phyloP scores from a whole-genome alignment of 2,329 filamentous ascomycete species.

The Metarhizium guizhouense region DNA sequence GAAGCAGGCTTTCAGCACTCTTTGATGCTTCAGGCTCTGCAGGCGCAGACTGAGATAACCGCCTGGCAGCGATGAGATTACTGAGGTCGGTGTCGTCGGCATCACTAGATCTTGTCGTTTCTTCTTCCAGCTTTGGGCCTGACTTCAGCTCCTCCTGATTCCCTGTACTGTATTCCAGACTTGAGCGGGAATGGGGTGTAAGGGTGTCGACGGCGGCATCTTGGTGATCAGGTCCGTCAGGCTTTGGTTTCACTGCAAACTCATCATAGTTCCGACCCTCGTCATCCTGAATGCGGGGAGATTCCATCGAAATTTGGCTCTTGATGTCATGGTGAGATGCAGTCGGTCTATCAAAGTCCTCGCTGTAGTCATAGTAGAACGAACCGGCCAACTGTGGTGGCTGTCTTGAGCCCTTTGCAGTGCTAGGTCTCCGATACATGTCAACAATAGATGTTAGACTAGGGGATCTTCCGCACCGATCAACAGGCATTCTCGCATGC shows the following conservation, averaged over 20 bases:
- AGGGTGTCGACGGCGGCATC: not conserved
- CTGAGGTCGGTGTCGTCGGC: not conserved
- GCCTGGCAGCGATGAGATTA: not conserved
- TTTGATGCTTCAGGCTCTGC: not conserved
- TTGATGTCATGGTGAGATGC: constrained; percentile 10
- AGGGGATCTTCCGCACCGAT: constrained; percentile 31
- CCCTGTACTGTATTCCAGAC: not conserved
- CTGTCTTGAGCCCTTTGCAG: constrained; percentile 17
- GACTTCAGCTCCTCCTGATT: not conserved
- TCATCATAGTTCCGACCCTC: not conserved
- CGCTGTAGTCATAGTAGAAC: constrained; percentile 45
- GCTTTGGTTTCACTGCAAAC: not conserved
- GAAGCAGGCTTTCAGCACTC: too few species aligned
- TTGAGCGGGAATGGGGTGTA: not conserved
- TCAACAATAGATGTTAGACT: constrained; percentile 43
- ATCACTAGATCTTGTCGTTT: not conserved
- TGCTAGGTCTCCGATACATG: constrained; percentile 30
- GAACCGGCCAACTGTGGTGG: constrained; percentile 23
- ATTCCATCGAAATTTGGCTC: not conserved
- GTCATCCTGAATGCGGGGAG: not conserved
- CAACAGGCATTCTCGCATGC: constrained; percentile 25
- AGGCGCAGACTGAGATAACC: not conserved
- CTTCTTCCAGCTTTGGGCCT: not conserved
- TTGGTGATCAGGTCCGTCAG: not conserved
- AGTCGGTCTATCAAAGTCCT: constrained; percentile 34